phyloP scores from a whole-genome alignment of 805 yeast genomes.

The Spathaspora sp. region DNA sequence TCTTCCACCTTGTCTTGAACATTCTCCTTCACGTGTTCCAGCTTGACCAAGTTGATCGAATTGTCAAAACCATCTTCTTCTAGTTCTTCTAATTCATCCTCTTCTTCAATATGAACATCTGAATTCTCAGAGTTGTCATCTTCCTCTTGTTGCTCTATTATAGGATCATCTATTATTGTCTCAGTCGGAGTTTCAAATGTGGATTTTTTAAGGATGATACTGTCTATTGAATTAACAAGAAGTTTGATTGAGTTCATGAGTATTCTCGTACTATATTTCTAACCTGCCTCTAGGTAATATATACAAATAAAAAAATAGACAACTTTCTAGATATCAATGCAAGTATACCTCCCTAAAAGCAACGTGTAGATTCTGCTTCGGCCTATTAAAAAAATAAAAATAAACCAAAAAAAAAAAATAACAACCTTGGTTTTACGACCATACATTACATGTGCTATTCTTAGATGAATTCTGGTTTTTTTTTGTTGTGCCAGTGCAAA shows the following conservation, averaged over 20 bases:
- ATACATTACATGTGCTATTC: no score
- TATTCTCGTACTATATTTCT: not conserved
- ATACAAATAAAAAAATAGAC: no score
- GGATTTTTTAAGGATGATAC: conserved; percentile 15
- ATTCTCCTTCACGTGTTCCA: not conserved
- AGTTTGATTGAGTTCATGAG: conserved; percentile 34
- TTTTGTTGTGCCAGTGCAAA: not conserved
- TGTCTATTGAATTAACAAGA: conserved; percentile 30
- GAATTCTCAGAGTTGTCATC: not conserved
- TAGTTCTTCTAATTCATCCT: conserved; percentile 2
- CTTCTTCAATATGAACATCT: not conserved
- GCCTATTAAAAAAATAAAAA: not conserved
- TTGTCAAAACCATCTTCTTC: not conserved
- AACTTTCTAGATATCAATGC: no score
- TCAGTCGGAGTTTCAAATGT: not conserved
- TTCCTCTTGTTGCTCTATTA: not conserved
- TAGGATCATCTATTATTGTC: not conserved
- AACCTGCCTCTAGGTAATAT: not conserved
- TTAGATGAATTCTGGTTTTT: not conserved
- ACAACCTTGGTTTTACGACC: not conserved
- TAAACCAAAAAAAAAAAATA: not conserved
- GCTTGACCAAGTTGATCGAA: not conserved
- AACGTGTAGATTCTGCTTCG: not conserved
- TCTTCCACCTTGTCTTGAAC: not conserved
- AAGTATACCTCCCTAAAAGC: not conserved